Base-by-base conservation (phyloP, 1,284 basidiomycete species). In the Apiotrichum veenhuisii region DNA sequence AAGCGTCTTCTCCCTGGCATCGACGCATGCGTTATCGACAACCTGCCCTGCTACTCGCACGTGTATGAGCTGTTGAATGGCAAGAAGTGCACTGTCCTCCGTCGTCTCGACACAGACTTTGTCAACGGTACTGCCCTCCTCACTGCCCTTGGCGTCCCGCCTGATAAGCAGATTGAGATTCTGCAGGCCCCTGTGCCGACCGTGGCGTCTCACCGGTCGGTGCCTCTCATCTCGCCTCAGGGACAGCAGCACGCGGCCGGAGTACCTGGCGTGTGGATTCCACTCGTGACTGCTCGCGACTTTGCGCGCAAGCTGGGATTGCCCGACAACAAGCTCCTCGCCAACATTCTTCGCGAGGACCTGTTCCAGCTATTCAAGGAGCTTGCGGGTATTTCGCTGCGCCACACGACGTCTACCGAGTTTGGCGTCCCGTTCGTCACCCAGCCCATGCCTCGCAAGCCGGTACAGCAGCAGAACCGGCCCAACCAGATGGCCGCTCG, bases 101-200 rank as follows among this genome's bases (percentile, higher is more conserved):
- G 73, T 44, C 56, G 73, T 7, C 61, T 75, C 25, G 73, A 75
- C 56, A 67, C 68, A 3, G 73, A 75, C 62, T 75, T 72, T 53
- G 73, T 75, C 58, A 75, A 75, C 54, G 70, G 65, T 27, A 73
- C 70, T 9, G 59, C 65, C 5, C 62, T 75, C 23, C 65, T 75
- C 10, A 59, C 63, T 3, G 72, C 72, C 7, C 60, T 74, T 3
- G 68, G 67, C 14, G 61, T 74, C 11, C 56, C 68, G 14, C 50
- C 60, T 3, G 46, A 49, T 12, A 57, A 67, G 43, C 65, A 66
- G 33, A 27, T 61, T 23, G 65, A 73, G 44, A 59, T 63, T 49
- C 55, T 75, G 18, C 60, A 66, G 33, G 52, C 59, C 11, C 69
- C 67, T 1, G 64, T 65, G 14, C 62, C 62, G 12, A 50, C 63